Conservation (phyloP, 208 protist species). For the Balamuthia mandrillaris region DNA sequence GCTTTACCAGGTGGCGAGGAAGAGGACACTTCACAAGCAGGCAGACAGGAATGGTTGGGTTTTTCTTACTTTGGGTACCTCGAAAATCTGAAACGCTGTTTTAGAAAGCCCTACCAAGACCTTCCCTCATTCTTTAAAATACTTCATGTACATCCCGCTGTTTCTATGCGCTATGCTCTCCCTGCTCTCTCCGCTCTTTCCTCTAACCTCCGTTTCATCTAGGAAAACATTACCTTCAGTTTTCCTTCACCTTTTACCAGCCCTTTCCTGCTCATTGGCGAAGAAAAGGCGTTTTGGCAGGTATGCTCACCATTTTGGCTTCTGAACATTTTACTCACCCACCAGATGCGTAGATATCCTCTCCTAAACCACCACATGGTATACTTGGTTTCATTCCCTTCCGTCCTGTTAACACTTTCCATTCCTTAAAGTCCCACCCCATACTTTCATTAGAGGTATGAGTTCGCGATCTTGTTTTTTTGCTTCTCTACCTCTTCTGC, state of each 20-base stretch:
- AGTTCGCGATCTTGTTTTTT: neutral
- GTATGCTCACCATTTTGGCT: neutral
- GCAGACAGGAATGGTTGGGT: neutral
- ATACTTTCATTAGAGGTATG: neutral
- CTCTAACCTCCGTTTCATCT: neutral
- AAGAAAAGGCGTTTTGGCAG: conserved; percentile 31
- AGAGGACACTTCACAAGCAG: too few relatives aligned
- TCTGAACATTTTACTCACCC: neutral
- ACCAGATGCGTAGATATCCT: neutral
- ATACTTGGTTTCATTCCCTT: neutral
- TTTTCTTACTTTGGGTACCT: conserved; percentile 3
- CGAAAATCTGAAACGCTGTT: conserved; percentile 5
- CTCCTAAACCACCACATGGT: neutral
- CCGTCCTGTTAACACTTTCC: neutral
- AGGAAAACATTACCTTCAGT: neutral
- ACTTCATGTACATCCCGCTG: neutral
- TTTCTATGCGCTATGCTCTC: neutral
- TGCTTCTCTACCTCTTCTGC: neutral
- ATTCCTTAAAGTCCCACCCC: conserved; percentile 1
- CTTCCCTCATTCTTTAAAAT: neutral
- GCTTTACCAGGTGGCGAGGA: neutral
- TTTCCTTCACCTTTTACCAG: neutral
- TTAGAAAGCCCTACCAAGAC: neutral
- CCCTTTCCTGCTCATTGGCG: neutral
- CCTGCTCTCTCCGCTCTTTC: neutral